Evolutionary conservation across 2,329 filamentous ascomycete species (phyloP).

Genomic region (Xylariaceae sp.): DNA sequence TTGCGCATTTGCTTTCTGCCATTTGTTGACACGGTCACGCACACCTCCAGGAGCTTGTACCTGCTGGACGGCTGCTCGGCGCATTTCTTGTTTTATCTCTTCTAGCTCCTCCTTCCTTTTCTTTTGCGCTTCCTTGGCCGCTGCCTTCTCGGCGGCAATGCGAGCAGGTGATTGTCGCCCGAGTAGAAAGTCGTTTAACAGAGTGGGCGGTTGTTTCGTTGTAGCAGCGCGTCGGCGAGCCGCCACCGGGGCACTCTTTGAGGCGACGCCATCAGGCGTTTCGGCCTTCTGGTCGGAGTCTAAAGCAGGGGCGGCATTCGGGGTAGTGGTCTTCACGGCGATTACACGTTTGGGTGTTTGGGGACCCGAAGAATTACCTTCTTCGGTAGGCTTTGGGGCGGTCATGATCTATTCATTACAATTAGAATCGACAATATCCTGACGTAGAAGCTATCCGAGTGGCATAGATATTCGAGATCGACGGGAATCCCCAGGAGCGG

Average conservation of each 20-base stretch:
- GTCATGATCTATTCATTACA: slow-evolving; percentile 24
- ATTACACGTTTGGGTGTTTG: slow-evolving; percentile 14
- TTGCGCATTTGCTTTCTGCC: slow-evolving; percentile 74
- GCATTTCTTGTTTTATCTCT: slow-evolving; percentile 56
- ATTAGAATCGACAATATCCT: slow-evolving; percentile 20
- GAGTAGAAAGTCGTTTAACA: slow-evolving; percentile 27
- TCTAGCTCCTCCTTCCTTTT: slow-evolving; percentile 56
- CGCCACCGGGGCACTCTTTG: slow-evolving; percentile 17
- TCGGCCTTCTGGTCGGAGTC: slow-evolving; percentile 10
- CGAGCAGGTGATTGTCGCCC: slow-evolving; percentile 44
- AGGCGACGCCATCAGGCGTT: slow-evolving; percentile 14
- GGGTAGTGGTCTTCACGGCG: slow-evolving; percentile 13
- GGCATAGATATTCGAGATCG: slow-evolving; percentile 4
- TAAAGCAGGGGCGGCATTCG: slow-evolving; percentile 12
- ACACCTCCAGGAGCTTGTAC: slow-evolving; percentile 64
- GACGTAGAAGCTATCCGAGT: slow-evolving; percentile 1
- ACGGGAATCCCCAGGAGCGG: background rate
- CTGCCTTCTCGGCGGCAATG: slow-evolving; percentile 40
- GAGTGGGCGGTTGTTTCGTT: slow-evolving; percentile 21
- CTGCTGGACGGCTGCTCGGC: slow-evolving; percentile 52
- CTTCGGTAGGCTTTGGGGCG: slow-evolving; percentile 23
- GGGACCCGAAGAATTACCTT: slow-evolving; percentile 25
- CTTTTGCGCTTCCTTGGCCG: slow-evolving; percentile 32
- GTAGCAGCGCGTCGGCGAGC: slow-evolving; percentile 25
- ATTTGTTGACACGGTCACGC: slow-evolving; percentile 73